Evolutionary conservation across 352 stramenopile species (phyloP).

Genomic region (Peronosclerospora sorghi): DNA sequence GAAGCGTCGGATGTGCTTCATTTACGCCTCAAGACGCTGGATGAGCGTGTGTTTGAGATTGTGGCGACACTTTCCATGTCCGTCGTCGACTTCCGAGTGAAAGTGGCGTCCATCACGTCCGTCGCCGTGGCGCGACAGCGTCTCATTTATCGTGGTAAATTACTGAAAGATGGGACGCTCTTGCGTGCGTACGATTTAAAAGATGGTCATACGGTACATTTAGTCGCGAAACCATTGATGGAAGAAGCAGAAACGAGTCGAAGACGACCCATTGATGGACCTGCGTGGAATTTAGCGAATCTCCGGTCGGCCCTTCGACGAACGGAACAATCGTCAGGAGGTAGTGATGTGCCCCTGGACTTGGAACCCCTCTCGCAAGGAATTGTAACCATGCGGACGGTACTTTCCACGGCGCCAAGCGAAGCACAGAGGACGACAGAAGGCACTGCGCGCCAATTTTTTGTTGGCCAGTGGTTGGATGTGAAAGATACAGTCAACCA

Average conservation of each 20-base stretch:
- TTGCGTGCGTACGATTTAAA: constrained; percentile 83
- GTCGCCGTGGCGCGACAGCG: constrained; percentile 61
- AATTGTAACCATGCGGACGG: constrained; percentile 40
- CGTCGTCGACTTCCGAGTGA: constrained; percentile 51
- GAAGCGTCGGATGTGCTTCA: constrained; percentile 9
- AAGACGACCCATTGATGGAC: constrained; percentile 6
- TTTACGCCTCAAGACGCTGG: constrained; percentile 63
- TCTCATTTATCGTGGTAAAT: constrained; percentile 87
- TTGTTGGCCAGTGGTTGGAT: constrained; percentile 94
- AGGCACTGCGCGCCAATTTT: constrained; percentile 45
- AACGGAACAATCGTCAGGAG: constrained; percentile 4
- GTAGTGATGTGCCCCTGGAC: constrained; percentile 9
- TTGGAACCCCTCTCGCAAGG: constrained; percentile 47
- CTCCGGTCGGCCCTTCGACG: constrained; percentile 38
- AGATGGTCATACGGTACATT: constrained; percentile 86
- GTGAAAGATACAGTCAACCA: constrained; percentile 96
- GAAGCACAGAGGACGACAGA: constrained; percentile 3
- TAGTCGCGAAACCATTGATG: constrained; percentile 57
- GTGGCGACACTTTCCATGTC: constrained; percentile 27
- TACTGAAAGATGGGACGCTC: constrained; percentile 68
- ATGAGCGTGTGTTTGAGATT: constrained; percentile 71
- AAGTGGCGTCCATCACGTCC: constrained; percentile 42
- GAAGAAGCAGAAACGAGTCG: not conserved
- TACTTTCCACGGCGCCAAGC: constrained; percentile 31
- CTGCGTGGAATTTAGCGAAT: constrained; percentile 51